Percentiles rank a stretch among this genome's conserved stretches.
These are phyloP conservation scores for Madurella fahalii DNA, from an alignment of 2,329 filamentous ascomycete genomes.

Conservation along the genomic window DNA sequence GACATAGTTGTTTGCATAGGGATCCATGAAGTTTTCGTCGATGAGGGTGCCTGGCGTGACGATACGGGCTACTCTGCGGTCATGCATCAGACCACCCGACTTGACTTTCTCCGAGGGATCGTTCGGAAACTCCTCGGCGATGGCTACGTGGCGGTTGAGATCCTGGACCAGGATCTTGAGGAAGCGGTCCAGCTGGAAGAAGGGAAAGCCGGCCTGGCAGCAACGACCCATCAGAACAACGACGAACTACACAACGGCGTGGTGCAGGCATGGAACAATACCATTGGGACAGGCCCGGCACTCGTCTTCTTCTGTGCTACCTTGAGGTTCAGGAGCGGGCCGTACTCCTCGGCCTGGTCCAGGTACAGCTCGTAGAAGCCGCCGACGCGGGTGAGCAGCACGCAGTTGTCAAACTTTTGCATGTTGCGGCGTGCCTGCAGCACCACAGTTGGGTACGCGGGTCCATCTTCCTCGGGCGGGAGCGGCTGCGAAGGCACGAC, in stretches of 20 bases:
- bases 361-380: conserved; percentile 99
- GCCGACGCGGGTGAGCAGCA: conserved; percentile 86
- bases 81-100: conserved; percentile 74
- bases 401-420: conserved; percentile 83
- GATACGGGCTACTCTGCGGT: conserved; percentile 78
- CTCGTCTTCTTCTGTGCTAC: conserved; percentile 76
- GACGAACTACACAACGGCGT: conserved; percentile 24
- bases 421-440: conserved; percentile 86
- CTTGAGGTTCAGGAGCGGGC: conserved; percentile 82
- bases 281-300: conserved; percentile 79
- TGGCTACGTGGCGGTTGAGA: conserved; percentile 82
- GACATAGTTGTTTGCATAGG: conserved; percentile 88
- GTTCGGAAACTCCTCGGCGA: conserved; percentile 88
- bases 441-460: conserved; percentile 78
- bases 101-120: conserved; percentile 65
- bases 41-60: conserved; percentile 94
- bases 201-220: conserved; percentile 79
- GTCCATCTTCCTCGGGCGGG: conserved; percentile 37
- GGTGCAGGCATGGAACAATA: conserved; percentile 32
- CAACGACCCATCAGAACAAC: conserved; percentile 26
- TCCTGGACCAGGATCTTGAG: conserved; percentile 92
- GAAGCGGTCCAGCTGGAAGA: conserved; percentile 86
- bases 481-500: conserved; percentile 35
- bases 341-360: conserved; percentile 87
- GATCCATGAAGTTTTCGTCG: conserved; percentile 96